Evolutionary conservation across 1,284 basidiomycete species (phyloP).

Genomic region (Hemileia vastatrix): DNA sequence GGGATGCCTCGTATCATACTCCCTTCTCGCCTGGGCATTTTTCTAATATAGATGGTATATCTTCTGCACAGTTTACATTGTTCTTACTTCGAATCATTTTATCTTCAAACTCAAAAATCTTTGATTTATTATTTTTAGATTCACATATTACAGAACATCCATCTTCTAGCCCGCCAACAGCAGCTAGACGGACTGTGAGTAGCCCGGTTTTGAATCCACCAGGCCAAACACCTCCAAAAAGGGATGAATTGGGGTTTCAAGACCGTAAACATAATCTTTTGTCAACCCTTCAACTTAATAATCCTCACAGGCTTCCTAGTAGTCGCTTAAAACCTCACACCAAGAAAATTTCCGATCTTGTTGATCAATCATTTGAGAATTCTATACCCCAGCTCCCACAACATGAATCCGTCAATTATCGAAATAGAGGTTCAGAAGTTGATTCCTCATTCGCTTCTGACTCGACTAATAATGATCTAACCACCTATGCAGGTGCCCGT

Average conservation of each 20-base stretch:
- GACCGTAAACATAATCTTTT: conserved; percentile 1
- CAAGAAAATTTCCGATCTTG: conserved; percentile 14
- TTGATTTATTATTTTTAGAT: neutral
- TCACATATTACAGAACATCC: neutral
- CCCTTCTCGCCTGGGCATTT: too few relatives aligned
- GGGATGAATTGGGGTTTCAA: too few relatives aligned
- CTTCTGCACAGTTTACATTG: conserved; percentile 3
- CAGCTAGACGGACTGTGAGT: too few relatives aligned
- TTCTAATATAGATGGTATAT: too few relatives aligned
- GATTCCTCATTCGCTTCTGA: conserved; percentile 59
- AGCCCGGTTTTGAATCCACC: too few relatives aligned
- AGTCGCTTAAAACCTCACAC: conserved; percentile 5
- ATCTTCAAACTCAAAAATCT: neutral
- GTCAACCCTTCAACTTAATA: conserved; percentile 2
- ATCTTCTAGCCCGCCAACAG: neutral
- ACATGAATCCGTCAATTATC: too few relatives aligned
- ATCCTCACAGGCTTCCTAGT: conserved; percentile 4
- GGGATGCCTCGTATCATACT: conserved; percentile 5
- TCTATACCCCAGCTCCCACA: conserved; percentile 3
- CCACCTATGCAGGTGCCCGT: conserved; percentile 52
- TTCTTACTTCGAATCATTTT: conserved; percentile 1
- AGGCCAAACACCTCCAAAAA: too few relatives aligned
- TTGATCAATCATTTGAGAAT: neutral
- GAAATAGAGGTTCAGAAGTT: too few relatives aligned
- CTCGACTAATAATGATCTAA: conserved; percentile 70